These are phyloP conservation scores for Fusarium sterilihyphosum DNA, from an alignment of 2,329 filamentous ascomycete species.

Conservation along the genomic window DNA sequence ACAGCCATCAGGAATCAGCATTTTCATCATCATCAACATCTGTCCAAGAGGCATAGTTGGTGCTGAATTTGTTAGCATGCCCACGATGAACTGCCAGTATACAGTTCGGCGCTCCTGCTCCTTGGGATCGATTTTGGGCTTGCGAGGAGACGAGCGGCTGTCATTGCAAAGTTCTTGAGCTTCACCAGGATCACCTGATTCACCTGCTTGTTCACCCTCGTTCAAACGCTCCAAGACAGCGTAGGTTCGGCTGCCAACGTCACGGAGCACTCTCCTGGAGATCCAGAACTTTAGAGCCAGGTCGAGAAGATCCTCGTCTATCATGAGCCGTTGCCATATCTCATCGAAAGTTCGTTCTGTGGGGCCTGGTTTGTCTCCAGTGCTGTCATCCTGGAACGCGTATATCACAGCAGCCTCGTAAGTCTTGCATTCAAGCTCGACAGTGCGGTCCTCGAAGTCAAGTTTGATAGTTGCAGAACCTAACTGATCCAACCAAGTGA, in stretches of 20 bases:
- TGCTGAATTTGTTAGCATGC: slow-evolving; percentile 93
- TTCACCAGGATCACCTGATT: slow-evolving; percentile 47
- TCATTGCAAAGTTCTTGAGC: slow-evolving; percentile 37
- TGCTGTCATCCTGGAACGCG: slow-evolving; percentile 71
- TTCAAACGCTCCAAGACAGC: slow-evolving; percentile 74
- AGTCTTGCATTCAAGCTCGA: slow-evolving; percentile 78
- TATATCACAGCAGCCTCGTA: slow-evolving; percentile 91
- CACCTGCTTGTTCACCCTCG: slow-evolving; percentile 44
- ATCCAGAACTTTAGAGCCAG: slow-evolving; percentile 78
- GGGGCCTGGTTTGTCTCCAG: slow-evolving; percentile 48
- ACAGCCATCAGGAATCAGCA: slow-evolving; percentile 88
- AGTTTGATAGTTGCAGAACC: slow-evolving; percentile 84
- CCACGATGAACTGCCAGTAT: slow-evolving; percentile 92
- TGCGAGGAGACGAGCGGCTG: slow-evolving; percentile 56
- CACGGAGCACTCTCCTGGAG: slow-evolving; percentile 72
- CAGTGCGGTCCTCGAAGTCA: slow-evolving; percentile 81
- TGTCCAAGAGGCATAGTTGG: slow-evolving; percentile 80
- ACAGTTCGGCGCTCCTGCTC: slow-evolving; percentile 69
- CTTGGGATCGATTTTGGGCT: slow-evolving; percentile 70
- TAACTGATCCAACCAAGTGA: slow-evolving; percentile 87
- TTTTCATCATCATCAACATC: slow-evolving; percentile 95
- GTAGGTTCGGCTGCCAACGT: slow-evolving; percentile 64
- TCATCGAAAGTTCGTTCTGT: slow-evolving; percentile 60
- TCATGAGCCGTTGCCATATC: slow-evolving; percentile 68
- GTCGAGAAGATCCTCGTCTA: slow-evolving; percentile 77